Percentiles rank a stretch among this genome's conserved stretches.
Evolutionary conservation across 2,329 filamentous ascomycete genomes (phyloP).

Genomic region (Alternaria alternata): DNA sequence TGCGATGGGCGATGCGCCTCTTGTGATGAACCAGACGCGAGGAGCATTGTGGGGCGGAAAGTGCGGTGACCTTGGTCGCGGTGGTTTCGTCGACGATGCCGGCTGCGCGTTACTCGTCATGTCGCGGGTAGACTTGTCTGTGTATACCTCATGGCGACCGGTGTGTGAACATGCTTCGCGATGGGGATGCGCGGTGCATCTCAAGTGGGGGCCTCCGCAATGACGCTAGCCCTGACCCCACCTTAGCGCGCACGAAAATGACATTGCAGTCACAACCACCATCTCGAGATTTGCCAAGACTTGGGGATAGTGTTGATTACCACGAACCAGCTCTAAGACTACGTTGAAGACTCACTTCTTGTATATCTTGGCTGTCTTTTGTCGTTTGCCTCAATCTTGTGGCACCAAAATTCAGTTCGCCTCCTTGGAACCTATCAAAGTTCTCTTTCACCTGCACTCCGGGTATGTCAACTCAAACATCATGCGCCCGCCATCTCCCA

Average conservation of each 20-base stretch:
- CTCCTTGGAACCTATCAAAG: background rate
- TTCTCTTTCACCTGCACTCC: conserved; percentile 18
- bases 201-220: conserved; percentile 19
- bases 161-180: background rate
- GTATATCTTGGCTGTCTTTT: background rate
- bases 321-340: rapidly evolving
- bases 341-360: no score
- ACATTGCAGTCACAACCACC: conserved; percentile 11
- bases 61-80: conserved; percentile 54
- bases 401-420: background rate
- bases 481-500: conserved; percentile 6
- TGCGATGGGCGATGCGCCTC: conserved; percentile 82
- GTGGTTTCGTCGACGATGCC: conserved; percentile 39
- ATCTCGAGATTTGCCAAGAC: conserved; percentile 13
- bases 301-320: background rate
- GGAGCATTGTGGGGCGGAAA: conserved; percentile 71
- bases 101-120: conserved; percentile 25
- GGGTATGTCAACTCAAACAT: conserved; percentile 22
- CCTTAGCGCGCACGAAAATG: conserved; percentile 29
- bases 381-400: background rate
- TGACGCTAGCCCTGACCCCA: conserved; percentile 14
- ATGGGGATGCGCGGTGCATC: conserved; percentile 10
- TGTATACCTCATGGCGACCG: conserved; percentile 1
- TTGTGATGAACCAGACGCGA: conserved; percentile 91
- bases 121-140: background rate